Evolutionary conservation across 1,284 basidiomycete genomes (phyloP), one percentile per base, ranked within the genome.

Genomic region (Ceratobasidium papillatum): DNA sequence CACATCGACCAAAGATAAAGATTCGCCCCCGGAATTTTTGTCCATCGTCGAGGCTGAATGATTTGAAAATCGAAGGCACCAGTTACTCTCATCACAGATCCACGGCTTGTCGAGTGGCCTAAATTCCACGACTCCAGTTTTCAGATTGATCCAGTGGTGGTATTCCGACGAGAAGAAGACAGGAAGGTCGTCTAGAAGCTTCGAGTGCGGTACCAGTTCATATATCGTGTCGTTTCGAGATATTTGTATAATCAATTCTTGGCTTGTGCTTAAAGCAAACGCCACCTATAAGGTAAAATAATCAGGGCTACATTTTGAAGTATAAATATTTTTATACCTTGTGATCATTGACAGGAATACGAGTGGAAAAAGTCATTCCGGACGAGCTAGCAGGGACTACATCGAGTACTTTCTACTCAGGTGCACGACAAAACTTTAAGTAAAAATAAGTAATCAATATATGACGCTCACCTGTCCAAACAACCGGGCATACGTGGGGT

Each of bases 371-470:
- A 32, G 30, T 25, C 68, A 71, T 71, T 11, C 68, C 68, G 5
- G 56, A 17, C 8, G 56, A 30, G 30, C 22, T 45, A 7, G 56
- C 22, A n/a, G 68, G 68, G 7, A 61, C 68, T 34, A 71, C 68
- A 36, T 71, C 68, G 7, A 71, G 43, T 11, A 61, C 43, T 71
- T 59, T 71, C 68, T 71, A 36, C 25, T 63, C 4, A 8, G 19
- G 22, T 34, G 22, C 14, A 68, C 66, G 9, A 7, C 32, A 1
- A 76, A 22, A 22, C 22, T 47, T 8, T 45, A 45, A 22, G 1
- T 87, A 78, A 0, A 79, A 2, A 34, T 17, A 17, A 27, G 27
- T 49, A n/a, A n/a, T n/a, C n/a, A n/a, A n/a, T n/a, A n/a, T n/a
- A n/a, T n/a, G n/a, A n/a, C n/a, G n/a, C 79, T 19, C 54, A 77